Evolutionary conservation across 2,329 filamentous ascomycete genomes (phyloP).

Genomic region (Aspergillus sp.): DNA sequence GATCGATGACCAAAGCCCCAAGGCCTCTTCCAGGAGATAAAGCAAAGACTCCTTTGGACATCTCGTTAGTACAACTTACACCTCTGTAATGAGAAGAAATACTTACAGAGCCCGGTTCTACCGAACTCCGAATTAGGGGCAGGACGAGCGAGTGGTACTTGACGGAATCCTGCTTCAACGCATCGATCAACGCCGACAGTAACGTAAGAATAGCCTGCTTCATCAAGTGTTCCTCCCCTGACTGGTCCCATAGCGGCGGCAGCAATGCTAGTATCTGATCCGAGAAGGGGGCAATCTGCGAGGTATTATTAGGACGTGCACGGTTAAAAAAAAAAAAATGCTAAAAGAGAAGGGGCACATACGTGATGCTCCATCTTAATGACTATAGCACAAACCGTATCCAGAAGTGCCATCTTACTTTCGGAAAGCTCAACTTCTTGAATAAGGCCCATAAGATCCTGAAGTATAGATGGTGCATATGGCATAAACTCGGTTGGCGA

Average conservation of each 20-base stretch:
- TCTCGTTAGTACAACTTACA: too few species aligned
- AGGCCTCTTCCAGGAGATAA: slow-evolving; percentile 82
- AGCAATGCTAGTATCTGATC: slow-evolving; percentile 75
- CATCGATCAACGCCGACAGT: slow-evolving; percentile 72
- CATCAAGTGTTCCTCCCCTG: slow-evolving; percentile 80
- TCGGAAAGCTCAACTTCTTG: slow-evolving; percentile 73
- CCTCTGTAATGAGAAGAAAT: not conserved
- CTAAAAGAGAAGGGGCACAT: slow-evolving; percentile 11
- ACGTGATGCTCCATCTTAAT: slow-evolving; percentile 69
- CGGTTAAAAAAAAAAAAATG: not conserved
- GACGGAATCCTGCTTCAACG: slow-evolving; percentile 69
- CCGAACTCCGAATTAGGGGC: slow-evolving; percentile 71
- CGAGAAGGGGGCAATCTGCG: slow-evolving; percentile 54
- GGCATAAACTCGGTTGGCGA: slow-evolving; percentile 64
- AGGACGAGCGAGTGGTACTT: slow-evolving; percentile 73
- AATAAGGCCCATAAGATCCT: slow-evolving; percentile 67
- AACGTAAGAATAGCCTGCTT: slow-evolving; percentile 89
- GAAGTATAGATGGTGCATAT: slow-evolving; percentile 65
- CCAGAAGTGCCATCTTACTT: slow-evolving; percentile 81
- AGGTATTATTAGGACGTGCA: slow-evolving; percentile 2
- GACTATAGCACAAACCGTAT: slow-evolving; percentile 75
- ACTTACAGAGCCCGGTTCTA: slow-evolving; percentile 62
- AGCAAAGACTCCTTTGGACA: slow-evolving; percentile 51
- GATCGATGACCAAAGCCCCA: slow-evolving; percentile 80
- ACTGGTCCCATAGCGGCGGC: slow-evolving; percentile 75